Base-by-base conservation (phyloP, 495 filamentous ascomycete species). In the Tetracladium marchalianum region DNA sequence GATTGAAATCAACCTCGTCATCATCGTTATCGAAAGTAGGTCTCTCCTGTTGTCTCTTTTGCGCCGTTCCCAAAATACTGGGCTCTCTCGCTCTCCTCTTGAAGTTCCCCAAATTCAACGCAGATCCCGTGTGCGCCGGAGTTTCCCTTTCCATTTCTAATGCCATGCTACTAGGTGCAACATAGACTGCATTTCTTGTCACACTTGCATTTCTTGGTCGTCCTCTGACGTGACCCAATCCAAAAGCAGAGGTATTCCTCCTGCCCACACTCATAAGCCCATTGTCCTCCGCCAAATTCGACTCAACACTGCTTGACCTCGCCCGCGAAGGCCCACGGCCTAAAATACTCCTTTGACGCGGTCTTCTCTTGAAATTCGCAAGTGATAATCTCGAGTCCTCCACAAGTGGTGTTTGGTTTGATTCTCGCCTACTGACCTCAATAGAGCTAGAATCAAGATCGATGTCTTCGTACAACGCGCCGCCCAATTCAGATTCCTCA, bases 61-160 rank as follows among this genome's bases (percentile, higher is more conserved):
- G 75, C 53, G 77, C 73, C 66, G 80, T 78, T 13, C 77, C 73
- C 11, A 87, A 62, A 44, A 87, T 75, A 58, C 81, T 86, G 5
- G 77, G 75, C 57, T 86, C 80, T 61, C 81, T 68, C 12, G 79
- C 68, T 47, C 81, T 67, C 32, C 76, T 67, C 48, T 74, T 80
- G 61, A 85, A 85, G 52, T 81, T 82, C 53, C 60, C 57, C 19
- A 51, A 17, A 17, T 46, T 56, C 35, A 59, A 50, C n/a, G 43
- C 45, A 33, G 50, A 51, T 31, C 39, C 45, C 15, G 24, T 31
- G n/a, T 49, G 35, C n/a, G 55, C 51, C 19, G 51, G 45, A 19
- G 49, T 52, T 4, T 50, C 57, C 38, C 13, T 47, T 12, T 40
- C 45, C 40, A 50, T 48, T 18, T 52, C 44, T 5, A 49, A 38